Conservation (phyloP, 2,329 filamentous ascomycete genomes). For the Hypomyces rosellus region DNA sequence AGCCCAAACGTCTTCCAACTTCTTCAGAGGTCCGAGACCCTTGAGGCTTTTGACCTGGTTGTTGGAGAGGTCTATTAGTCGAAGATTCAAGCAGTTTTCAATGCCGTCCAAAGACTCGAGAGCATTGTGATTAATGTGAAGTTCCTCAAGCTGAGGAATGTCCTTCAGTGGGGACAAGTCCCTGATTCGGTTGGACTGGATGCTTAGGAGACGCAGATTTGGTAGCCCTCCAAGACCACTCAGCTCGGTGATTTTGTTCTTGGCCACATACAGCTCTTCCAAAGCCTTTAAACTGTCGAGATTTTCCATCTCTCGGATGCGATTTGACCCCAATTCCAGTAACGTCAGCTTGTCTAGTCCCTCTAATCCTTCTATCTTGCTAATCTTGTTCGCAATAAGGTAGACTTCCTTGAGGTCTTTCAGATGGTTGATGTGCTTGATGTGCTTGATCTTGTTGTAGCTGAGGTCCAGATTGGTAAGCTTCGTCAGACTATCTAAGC, state of each 20-base stretch:
- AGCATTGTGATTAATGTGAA: slow-evolving; percentile 95
- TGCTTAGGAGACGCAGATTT: slow-evolving; percentile 80
- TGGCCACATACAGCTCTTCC: slow-evolving; percentile 90
- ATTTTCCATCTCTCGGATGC: slow-evolving; percentile 82
- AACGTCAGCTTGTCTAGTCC: slow-evolving; percentile 69
- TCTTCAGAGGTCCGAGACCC: slow-evolving; percentile 60
- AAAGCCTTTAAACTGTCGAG: slow-evolving; percentile 69
- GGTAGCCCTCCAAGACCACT: slow-evolving; percentile 67
- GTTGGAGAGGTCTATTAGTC: slow-evolving; percentile 80
- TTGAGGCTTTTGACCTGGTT: slow-evolving; percentile 73
- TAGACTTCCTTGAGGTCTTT: slow-evolving; percentile 75
- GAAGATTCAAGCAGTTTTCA: slow-evolving; percentile 58
- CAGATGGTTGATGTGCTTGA: slow-evolving; percentile 79
- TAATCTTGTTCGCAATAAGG: slow-evolving; percentile 93
- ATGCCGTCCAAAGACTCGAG: slow-evolving; percentile 71
- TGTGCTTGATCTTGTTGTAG: slow-evolving; percentile 99
- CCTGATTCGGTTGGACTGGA: slow-evolving; percentile 90
- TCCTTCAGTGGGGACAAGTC: slow-evolving; percentile 69
- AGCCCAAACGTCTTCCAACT: slow-evolving; percentile 90
- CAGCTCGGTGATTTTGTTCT: slow-evolving; percentile 90
- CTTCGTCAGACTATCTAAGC: slow-evolving; percentile 69
- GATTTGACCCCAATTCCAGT: slow-evolving; percentile 86
- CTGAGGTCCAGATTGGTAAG: slow-evolving; percentile 81
- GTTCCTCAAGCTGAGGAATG: slow-evolving; percentile 74
- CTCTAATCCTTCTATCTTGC: slow-evolving; percentile 76